phyloP scores from a whole-genome alignment of 2,329 filamentous ascomycete genomes.

The Podosphaera fusca region DNA sequence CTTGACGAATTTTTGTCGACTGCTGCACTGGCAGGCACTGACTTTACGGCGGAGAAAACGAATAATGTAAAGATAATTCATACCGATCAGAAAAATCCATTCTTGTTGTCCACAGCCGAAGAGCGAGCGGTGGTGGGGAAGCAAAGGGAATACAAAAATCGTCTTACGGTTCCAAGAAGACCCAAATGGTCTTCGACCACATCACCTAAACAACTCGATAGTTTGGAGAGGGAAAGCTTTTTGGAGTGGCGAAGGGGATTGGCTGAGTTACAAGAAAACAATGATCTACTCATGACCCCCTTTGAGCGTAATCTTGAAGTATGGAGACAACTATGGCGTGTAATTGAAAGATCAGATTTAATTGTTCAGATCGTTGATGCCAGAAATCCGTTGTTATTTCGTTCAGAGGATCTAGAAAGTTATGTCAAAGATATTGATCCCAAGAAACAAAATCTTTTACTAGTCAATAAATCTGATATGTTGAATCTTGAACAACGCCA shows the following conservation, averaged over 20 bases:
- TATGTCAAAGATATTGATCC: slow-evolving; percentile 87
- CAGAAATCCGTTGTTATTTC: slow-evolving; percentile 77
- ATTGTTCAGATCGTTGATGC: slow-evolving; percentile 98
- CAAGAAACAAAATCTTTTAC: slow-evolving; percentile 69
- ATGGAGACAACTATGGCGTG: slow-evolving; percentile 93
- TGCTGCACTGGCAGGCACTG: slow-evolving; percentile 88
- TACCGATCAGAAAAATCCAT: slow-evolving; percentile 86
- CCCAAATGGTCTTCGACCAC: slow-evolving; percentile 75
- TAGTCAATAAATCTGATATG: slow-evolving; percentile 99
- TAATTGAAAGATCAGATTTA: slow-evolving; percentile 87
- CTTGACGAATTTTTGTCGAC: slow-evolving; percentile 93
- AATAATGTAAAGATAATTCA: slow-evolving; percentile 99
- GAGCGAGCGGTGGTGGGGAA: slow-evolving; percentile 59
- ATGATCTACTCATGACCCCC: slow-evolving; percentile 88
- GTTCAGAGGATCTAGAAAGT: slow-evolving; percentile 74
- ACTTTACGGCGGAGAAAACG: slow-evolving; percentile 97
- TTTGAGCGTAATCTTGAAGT: slow-evolving; percentile 96
- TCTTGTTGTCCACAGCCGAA: slow-evolving; percentile 64
- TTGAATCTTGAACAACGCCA: slow-evolving; percentile 70
- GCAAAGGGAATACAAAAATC: slow-evolving; percentile 56
- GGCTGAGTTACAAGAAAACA: slow-evolving; percentile 79
- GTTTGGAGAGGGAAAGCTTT: slow-evolving; percentile 55
- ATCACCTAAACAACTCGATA: slow-evolving; percentile 61
- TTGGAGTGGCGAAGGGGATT: slow-evolving; percentile 75
- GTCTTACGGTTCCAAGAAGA: slow-evolving; percentile 71